Evolutionary conservation across 176 grass and related monocot genomes (phyloP).

Genomic region (Oryza coarctata): DNA sequence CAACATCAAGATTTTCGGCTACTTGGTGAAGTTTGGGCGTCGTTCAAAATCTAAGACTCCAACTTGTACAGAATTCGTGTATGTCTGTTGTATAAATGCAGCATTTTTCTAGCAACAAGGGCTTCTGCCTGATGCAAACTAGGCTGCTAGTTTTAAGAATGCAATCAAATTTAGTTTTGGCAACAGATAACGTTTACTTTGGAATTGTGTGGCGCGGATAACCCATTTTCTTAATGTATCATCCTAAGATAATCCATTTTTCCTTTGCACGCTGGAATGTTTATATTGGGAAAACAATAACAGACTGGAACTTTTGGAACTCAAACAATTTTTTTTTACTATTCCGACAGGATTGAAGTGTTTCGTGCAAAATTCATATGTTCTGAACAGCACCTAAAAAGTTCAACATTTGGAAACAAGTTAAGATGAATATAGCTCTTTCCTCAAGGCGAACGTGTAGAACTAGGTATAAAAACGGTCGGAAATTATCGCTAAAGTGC

Average conservation of each 20-base stretch:
- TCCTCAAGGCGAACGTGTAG: no score
- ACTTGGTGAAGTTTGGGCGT: neutral
- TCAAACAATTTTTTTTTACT: no score
- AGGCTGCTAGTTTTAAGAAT: neutral
- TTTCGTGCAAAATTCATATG: neutral
- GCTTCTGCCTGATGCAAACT: neutral
- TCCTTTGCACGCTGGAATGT: neutral
- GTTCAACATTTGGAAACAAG: neutral
- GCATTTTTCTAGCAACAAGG: neutral
- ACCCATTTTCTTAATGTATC: neutral
- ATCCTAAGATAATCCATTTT: neutral
- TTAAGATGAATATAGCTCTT: no score
- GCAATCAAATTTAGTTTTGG: slow-evolving; percentile 17
- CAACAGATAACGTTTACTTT: neutral
- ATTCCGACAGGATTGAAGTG: neutral
- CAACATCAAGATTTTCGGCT: neutral
- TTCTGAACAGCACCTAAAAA: neutral
- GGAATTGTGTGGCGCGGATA: neutral
- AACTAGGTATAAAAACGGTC: no score
- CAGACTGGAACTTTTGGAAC: no score
- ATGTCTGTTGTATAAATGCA: slow-evolving; percentile 18
- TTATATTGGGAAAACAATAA: no score
- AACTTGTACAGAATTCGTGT: slow-evolving; percentile 41
- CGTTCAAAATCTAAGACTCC: slow-evolving; percentile 12
- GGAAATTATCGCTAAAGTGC: no score